Evolutionary conservation across 257 asterid species (phyloP), one percentile per base, ranked within the genome.

Genomic region (Anisodus acutangulus): DNA sequence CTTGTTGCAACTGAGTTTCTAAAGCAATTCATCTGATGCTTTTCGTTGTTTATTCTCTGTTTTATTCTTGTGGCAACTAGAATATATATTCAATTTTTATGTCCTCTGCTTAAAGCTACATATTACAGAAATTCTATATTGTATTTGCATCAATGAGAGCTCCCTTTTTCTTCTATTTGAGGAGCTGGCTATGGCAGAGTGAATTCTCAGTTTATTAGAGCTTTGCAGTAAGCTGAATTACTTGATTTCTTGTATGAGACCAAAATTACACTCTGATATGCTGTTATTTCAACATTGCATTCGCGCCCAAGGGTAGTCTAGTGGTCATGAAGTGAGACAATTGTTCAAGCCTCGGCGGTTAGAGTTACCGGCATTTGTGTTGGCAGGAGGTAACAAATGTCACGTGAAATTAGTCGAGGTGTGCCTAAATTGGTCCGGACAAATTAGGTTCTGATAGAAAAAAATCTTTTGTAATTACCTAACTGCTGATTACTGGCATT

Each of bases 1-100:
- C 97, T 97, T 22, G 99, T 97, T 68, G 99, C 99, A 8, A 92
- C 98, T 2, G 98, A 97, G 93, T 97, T 97, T 90, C 93, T 97
- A 78, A 97, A 97, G 94, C 98, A 97, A 82, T 97, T 97, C 86
- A 87, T 97, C 86, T 97, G 90, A 93, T 55, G 19, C 35, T 26
- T 53, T 53, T 26, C 47, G 41, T 76, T 35, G 79, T 74, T 66
- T 68, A 57, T 3, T 82, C 53, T 35, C n/a, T 45, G 62, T 7
- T 39, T 37, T 43, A 19, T 49, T 74, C 63, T 74, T 74, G 39
- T 49, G 45, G 58, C 39, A 76, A 26, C 26, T 51, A 76, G 4
- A 51, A 76, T 16, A 3, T 51, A 0, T 51, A 51, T 13, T 76
- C 64, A 0, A 45, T 74, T 47, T 78, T 76, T 78, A 26, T 11